Percentiles rank a stretch among this genome's conserved stretches.
These are phyloP conservation scores for Phytophthora hybrid DNA, from an alignment of 352 stramenopile genomes.

Conservation along the genomic window DNA sequence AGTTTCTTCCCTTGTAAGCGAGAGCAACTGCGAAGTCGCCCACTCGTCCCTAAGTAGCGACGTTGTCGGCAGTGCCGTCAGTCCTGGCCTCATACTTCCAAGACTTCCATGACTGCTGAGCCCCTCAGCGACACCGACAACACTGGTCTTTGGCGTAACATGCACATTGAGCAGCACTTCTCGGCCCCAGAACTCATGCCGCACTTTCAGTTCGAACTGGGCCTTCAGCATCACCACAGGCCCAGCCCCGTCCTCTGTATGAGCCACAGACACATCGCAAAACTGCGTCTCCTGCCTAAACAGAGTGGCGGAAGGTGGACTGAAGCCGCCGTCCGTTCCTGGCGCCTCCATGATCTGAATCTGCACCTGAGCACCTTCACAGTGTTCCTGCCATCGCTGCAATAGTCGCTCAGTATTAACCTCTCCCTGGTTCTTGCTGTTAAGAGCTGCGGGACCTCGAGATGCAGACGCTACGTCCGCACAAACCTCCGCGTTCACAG, in stretches of 20 bases:
- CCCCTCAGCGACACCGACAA: constrained; percentile 16
- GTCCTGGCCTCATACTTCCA: background rate
- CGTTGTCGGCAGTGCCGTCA: background rate
- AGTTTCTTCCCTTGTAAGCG: constrained; percentile 57
- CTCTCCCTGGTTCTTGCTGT: background rate
- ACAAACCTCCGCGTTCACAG: constrained; percentile 47
- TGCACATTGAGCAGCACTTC: constrained; percentile 61
- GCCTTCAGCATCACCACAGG: constrained; percentile 43
- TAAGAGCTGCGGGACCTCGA: background rate
- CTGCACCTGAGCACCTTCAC: constrained; percentile 57
- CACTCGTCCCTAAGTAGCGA: constrained; percentile 52
- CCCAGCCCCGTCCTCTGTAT: constrained; percentile 3
- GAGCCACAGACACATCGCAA: constrained; percentile 32
- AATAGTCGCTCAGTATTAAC: constrained; percentile 11
- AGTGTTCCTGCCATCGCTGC: constrained; percentile 52
- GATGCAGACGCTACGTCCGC: constrained; percentile 35
- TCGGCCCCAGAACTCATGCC: constrained; percentile 67
- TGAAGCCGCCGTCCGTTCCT: constrained; percentile 20
- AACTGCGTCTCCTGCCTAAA: constrained; percentile 73
- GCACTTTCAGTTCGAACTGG: constrained; percentile 69
- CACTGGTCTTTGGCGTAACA: constrained; percentile 47
- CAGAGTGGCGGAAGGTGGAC: constrained; percentile 41
- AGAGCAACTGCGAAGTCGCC: constrained; percentile 47
- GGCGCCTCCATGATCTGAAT: constrained; percentile 53
- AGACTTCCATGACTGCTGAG: background rate